Percentiles rank a stretch among this genome's conserved stretches.
These are phyloP conservation scores for Monilinia fructicola DNA, from an alignment of 2,329 filamentous ascomycete species.

Conservation along the genomic window DNA sequence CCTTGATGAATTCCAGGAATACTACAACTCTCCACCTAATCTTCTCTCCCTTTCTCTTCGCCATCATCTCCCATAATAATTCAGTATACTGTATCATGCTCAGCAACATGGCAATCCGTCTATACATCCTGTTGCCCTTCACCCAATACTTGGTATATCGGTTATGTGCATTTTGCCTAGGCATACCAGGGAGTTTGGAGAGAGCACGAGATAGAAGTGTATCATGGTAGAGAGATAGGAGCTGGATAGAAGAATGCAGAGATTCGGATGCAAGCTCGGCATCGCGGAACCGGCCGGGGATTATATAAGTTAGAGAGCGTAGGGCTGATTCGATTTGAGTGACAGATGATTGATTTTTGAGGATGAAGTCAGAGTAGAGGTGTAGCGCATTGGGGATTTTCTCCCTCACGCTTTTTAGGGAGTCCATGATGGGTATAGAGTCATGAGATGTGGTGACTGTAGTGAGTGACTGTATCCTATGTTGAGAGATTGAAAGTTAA, in stretches of 20 bases:
- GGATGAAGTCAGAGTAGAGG: constrained; percentile 86
- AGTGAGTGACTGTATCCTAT: not conserved
- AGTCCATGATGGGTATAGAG: constrained; percentile 22
- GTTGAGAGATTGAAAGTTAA: not conserved
- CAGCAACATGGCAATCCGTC: constrained; percentile 75
- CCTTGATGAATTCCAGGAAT: constrained; percentile 81
- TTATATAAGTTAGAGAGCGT: constrained; percentile 91
- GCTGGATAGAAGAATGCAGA: constrained; percentile 81
- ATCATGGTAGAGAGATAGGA: constrained; percentile 92
- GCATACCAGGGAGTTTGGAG: constrained; percentile 55
- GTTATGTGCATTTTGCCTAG: constrained; percentile 53
- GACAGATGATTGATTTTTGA: constrained; percentile 89
- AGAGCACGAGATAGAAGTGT: constrained; percentile 70
- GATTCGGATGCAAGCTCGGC: constrained; percentile 94
- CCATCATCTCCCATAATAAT: constrained; percentile 95
- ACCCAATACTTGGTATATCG: constrained; percentile 69
- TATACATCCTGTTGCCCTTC: constrained; percentile 66
- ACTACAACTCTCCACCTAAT: constrained; percentile 86
- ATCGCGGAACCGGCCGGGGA: constrained; percentile 86
- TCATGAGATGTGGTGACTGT: not conserved
- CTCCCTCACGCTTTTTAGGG: constrained; percentile 26
- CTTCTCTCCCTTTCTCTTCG: constrained; percentile 79
- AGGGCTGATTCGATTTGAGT: constrained; percentile 93
- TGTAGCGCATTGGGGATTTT: constrained; percentile 50
- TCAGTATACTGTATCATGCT: constrained; percentile 95